These are phyloP conservation scores for Lophium mytilinum DNA, from an alignment of 495 filamentous ascomycete species.

Conservation along the genomic window DNA sequence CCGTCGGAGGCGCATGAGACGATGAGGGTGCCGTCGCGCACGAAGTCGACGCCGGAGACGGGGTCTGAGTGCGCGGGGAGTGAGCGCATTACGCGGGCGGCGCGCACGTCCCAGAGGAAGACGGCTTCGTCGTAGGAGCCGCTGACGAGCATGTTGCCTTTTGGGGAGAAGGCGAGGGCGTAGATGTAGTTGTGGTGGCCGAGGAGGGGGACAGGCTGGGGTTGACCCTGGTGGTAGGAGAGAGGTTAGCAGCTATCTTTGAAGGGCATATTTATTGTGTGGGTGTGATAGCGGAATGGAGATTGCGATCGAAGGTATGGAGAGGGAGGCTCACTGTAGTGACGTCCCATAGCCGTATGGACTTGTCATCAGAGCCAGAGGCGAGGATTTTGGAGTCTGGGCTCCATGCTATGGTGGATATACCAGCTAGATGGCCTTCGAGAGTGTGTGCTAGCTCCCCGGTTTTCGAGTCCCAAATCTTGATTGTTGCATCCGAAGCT, in stretches of 20 bases:
- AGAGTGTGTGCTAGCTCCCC: slow-evolving; percentile 76
- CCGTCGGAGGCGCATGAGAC: slow-evolving; percentile 85
- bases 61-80: slow-evolving; percentile 93
- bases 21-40: slow-evolving; percentile 83
- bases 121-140: slow-evolving; percentile 97
- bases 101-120: slow-evolving; percentile 90
- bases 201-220: slow-evolving; percentile 55
- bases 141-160: slow-evolving; percentile 90
- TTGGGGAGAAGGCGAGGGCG: slow-evolving; percentile 84
- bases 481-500: slow-evolving; percentile 81
- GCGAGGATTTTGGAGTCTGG: slow-evolving; percentile 81
- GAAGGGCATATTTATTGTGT: too few relatives aligned
- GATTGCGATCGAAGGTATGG: neutral
- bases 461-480: slow-evolving; percentile 77
- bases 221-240: slow-evolving; percentile 41
- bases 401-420: slow-evolving; percentile 84
- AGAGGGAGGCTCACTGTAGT: slow-evolving; percentile 48
- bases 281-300: too few relatives aligned
- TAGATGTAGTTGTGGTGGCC: slow-evolving; percentile 97
- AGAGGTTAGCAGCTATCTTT: neutral
- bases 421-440: slow-evolving; percentile 87
- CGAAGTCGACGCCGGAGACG: slow-evolving; percentile 87
- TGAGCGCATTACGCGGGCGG: slow-evolving; percentile 74
- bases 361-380: slow-evolving; percentile 91
- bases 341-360: slow-evolving; percentile 86